A percentile compares a stretch with the other conserved stretches of the same genome.
Evolutionary conservation across 2,329 filamentous ascomycete genomes (phyloP).

Genomic region (Pseudopyricularia cyperi): DNA sequence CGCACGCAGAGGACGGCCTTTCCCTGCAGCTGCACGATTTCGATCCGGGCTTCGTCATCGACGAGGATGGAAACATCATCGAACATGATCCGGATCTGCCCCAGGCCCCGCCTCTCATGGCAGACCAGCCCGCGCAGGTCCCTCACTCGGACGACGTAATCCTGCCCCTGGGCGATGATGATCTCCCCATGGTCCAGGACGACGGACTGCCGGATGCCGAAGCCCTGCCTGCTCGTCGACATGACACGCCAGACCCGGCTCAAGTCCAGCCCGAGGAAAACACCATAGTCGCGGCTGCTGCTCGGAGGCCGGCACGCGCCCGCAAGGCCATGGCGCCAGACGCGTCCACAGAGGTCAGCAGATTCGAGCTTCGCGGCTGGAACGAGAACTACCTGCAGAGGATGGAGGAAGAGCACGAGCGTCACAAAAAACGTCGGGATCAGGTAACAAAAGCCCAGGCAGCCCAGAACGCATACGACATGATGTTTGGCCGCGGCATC

Average conservation of each 20-base stretch:
- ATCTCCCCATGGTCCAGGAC: background rate
- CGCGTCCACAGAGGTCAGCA: conserved; percentile 9
- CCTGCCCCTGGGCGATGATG: conserved; percentile 4
- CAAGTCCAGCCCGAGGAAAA: conserved; percentile 2
- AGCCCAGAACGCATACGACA: conserved; percentile 5
- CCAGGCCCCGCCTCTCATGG: background rate
- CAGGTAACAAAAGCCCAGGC: conserved; percentile 4
- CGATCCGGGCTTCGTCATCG: conserved; percentile 16
- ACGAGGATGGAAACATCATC: conserved; percentile 10
- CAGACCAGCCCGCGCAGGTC: background rate
- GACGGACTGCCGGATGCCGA: conserved; percentile 2
- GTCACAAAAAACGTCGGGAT: background rate
- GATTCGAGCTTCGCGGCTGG: conserved; percentile 7
- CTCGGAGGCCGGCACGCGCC: background rate
- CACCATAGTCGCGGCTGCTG: background rate
- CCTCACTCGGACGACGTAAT: background rate
- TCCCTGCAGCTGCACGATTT: conserved; percentile 21
- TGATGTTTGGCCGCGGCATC: conserved; percentile 9
- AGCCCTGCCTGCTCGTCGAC: background rate
- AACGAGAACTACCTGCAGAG: conserved; percentile 7
- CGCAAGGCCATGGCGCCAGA: conserved; percentile 6
- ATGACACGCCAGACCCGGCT: background rate
- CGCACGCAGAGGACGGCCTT: conserved; percentile 19
- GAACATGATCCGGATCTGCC: conserved; percentile 5
- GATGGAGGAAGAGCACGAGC: conserved; percentile 6